Conservation (phyloP, 176 grass and related monocot genomes). For the Eleusine indica region DNA sequence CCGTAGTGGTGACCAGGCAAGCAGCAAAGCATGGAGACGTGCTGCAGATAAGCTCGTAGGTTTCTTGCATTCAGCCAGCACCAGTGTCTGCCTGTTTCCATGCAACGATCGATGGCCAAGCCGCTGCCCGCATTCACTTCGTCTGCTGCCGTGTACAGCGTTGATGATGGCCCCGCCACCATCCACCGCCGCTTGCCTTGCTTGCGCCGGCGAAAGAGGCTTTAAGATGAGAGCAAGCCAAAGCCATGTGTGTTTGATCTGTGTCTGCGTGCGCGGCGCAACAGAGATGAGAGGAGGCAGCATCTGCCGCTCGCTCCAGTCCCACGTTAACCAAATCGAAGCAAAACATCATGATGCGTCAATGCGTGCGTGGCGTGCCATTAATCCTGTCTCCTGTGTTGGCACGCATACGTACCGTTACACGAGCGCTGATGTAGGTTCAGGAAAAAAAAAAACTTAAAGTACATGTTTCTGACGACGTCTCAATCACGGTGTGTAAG, state of each 20-base stretch:
- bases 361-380: not conserved
- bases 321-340: conserved; percentile 46
- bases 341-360: not conserved
- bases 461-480: no score
- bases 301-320: conserved; percentile 7
- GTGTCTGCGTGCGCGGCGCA: not conserved
- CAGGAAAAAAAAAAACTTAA: no score
- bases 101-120: not conserved
- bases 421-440: not conserved
- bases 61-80: conserved; percentile 30
- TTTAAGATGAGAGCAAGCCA: conserved; percentile 9
- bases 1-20: not conserved
- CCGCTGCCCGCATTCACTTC: conserved; percentile 33
- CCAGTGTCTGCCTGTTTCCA: conserved; percentile 29
- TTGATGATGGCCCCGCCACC: conserved; percentile 14
- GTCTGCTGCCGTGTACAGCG: not conserved
- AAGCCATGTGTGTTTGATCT: not conserved
- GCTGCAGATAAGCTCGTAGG: not conserved
- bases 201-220: conserved; percentile 31
- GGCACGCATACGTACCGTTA: not conserved
- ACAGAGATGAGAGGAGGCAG: no score
- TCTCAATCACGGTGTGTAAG: not conserved
- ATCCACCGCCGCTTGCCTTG: conserved; percentile 34
- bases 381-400: not conserved
- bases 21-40: not conserved